Conservation (phyloP, 108 stramenopile genomes). For the Halocafeteria seosinensis region DNA sequence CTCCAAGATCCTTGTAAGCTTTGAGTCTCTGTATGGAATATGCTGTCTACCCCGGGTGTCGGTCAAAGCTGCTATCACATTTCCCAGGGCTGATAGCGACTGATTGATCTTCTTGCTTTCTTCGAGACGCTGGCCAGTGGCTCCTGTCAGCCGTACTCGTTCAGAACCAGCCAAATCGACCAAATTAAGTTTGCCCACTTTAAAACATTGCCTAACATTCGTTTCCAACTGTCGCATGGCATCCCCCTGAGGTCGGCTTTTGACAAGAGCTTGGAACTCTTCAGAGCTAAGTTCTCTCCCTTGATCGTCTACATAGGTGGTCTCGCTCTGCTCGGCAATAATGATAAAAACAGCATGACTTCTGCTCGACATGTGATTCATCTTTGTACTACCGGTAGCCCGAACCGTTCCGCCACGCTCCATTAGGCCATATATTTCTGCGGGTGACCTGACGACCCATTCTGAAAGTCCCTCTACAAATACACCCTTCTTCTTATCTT, state of each 20-base stretch:
- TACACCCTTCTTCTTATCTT: slow-evolving; percentile 78
- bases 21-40: slow-evolving; percentile 42
- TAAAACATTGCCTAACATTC: slow-evolving; percentile 16
- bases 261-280: slow-evolving; percentile 17
- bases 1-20: slow-evolving; percentile 36
- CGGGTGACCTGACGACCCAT: slow-evolving; percentile 52
- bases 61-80: slow-evolving; percentile 37
- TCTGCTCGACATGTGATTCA: slow-evolving; percentile 36
- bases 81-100: slow-evolving; percentile 35
- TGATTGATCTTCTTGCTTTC: slow-evolving; percentile 49
- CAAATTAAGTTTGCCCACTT: slow-evolving; percentile 27
- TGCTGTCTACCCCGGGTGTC: slow-evolving; percentile 24
- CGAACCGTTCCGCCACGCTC: slow-evolving; percentile 47
- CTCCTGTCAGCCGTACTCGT: slow-evolving; percentile 35
- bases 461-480: slow-evolving; percentile 54
- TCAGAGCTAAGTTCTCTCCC: slow-evolving; percentile 24
- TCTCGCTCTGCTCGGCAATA: slow-evolving; percentile 31
- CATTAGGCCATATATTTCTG: slow-evolving; percentile 53
- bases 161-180: slow-evolving; percentile 38
- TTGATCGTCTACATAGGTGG: slow-evolving; percentile 6
- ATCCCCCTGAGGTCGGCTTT: slow-evolving; percentile 19
- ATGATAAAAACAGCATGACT: slow-evolving; percentile 49
- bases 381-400: slow-evolving; percentile 36
- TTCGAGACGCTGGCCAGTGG: slow-evolving; percentile 31
- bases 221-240: slow-evolving; percentile 6